These are phyloP conservation scores for Ceratocystis variospora DNA, from an alignment of 2,329 filamentous ascomycete genomes.

Conservation along the genomic window DNA sequence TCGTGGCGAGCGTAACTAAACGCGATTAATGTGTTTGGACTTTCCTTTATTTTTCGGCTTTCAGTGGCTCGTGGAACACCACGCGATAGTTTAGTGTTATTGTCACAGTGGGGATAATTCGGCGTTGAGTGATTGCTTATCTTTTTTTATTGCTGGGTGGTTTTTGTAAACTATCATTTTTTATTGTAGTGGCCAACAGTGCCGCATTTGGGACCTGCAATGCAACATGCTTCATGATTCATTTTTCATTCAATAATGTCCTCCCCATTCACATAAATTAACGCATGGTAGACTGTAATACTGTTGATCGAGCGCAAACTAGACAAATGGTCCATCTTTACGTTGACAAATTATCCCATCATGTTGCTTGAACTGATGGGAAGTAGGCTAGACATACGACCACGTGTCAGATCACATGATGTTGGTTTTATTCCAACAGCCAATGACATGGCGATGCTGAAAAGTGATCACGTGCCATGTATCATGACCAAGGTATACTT, in stretches of 20 bases:
- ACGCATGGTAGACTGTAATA: background rate
- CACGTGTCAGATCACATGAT: background rate
- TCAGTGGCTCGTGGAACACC: conserved; percentile 16
- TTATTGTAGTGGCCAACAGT: conserved; percentile 16
- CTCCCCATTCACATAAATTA: too few species aligned
- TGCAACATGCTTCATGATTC: conserved; percentile 17
- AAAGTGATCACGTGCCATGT: background rate
- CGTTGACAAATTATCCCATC: too few species aligned
- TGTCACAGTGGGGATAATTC: conserved; percentile 18
- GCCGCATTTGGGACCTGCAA: conserved; percentile 15
- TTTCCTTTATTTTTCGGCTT: conserved; percentile 11
- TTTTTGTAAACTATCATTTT: conserved; percentile 21
- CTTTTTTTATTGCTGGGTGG: conserved; percentile 19
- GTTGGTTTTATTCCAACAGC: too few species aligned
- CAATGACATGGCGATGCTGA: background rate
- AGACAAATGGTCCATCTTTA: background rate
- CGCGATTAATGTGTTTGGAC: conserved; percentile 20
- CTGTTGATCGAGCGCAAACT: background rate
- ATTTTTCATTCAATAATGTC: background rate
- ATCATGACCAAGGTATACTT: background rate
- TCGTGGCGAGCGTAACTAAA: conserved; percentile 80
- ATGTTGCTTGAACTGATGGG: too few species aligned
- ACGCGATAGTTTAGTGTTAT: conserved; percentile 19
- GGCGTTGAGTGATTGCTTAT: conserved; percentile 18
- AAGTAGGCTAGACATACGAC: background rate